Base-by-base conservation (phyloP, 2,329 filamentous ascomycete genomes). In the Lasiodiplodia citricola region DNA sequence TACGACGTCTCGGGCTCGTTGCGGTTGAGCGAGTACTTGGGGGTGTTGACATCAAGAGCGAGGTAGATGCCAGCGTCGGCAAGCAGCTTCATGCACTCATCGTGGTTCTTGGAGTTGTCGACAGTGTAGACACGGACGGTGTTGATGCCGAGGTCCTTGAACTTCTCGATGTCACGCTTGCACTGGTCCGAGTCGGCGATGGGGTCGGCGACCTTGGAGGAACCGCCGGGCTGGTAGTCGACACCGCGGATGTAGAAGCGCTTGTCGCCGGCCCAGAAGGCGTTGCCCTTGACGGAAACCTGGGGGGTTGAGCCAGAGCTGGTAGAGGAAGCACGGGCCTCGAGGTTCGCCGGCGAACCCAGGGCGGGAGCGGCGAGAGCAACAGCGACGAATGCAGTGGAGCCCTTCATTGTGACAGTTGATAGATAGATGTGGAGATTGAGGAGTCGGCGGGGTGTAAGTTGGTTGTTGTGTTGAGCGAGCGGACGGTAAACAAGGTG, bases 51-150 rank as follows among this genome's bases (percentile, higher is more conserved):
- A 76, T 97, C 94, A 64, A 97, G 86, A 47, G 96, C 92, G 66
- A 97, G 88, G 85, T 97, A 97, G 85, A 97, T 97, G 75, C 92
- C 92, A 71, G 93, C 94, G 75, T 92, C 91, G 65, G 89, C 90
- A 70, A 97, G 86, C 56, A 87, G 85, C 70, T 86, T 84, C 94
- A 97, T 97, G 85, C 94, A 97, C 71, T 89, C 87, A 75, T 94
- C 90, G 83, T 97, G 94, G 80, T 91, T 82, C 74, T 85, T 83
- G 63, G 90, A 90, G 87, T 97, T 97, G 85, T 97, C 94, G 73
- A 96, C 90, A 18, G 91, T 93, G 87, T 97, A 97, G 71, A 97
- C 92, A 80, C 94, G 94, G 77, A 97, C 86, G 31, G 93, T 94
- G 86, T 97, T 97, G 82, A 97, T 84, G 60, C 94, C 93, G 63